These are phyloP conservation scores for Daldinia concentrica DNA, from an alignment of 495 filamentous ascomycete genomes.

Conservation along the genomic window DNA sequence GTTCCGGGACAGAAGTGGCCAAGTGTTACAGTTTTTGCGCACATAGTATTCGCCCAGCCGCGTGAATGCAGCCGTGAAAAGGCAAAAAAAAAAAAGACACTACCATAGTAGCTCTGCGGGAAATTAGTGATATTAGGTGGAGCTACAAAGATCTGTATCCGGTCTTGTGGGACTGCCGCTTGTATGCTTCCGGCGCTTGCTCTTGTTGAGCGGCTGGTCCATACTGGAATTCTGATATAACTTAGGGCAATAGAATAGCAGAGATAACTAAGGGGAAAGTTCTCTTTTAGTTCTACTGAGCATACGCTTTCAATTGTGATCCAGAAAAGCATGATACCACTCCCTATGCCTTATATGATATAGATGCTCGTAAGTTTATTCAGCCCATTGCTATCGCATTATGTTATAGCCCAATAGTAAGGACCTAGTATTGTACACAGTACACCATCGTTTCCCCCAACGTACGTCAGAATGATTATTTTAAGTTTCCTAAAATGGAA, in stretches of 20 bases:
- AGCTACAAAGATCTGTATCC: neutral
- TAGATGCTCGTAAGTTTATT: no score
- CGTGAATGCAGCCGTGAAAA: slow-evolving; percentile 22
- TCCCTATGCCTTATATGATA: no score
- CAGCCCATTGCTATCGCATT: neutral
- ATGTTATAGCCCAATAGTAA: neutral
- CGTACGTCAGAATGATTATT: no score
- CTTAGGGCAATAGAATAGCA: neutral
- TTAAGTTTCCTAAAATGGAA: no score
- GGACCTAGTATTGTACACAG: neutral
- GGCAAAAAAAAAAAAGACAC: neutral
- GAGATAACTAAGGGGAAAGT: neutral
- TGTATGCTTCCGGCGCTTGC: slow-evolving; percentile 30
- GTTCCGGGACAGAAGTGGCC: neutral
- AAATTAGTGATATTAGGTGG: slow-evolving; percentile 13
- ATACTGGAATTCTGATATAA: slow-evolving; percentile 1
- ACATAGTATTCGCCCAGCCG: neutral
- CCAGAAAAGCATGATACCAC: no score
- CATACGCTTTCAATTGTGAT: no score
- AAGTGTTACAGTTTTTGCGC: neutral
- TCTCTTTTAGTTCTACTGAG: neutral
- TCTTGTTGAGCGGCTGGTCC: neutral
- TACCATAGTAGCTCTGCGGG: neutral
- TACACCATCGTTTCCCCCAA: neutral
- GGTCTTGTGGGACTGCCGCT: slow-evolving; percentile 16